Percentiles rank a stretch among this genome's conserved stretches.
Evolutionary conservation across 495 filamentous ascomycete genomes (phyloP).

Genomic region (Neurospora tetrasperma): DNA sequence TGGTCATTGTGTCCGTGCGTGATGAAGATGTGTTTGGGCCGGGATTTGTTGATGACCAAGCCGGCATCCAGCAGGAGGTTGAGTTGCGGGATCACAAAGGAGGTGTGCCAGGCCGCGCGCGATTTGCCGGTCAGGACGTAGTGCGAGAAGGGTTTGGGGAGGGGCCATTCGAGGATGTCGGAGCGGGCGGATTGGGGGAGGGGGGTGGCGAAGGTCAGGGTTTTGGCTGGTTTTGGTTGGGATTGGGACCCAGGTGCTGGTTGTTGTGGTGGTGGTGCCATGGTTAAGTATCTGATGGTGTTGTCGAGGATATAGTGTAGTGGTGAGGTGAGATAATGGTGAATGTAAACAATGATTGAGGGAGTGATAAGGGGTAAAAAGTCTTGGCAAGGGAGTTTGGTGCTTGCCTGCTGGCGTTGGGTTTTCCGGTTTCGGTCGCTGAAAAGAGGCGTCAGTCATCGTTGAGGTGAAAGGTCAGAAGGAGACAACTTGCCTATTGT

Average conservation of each 20-base stretch:
- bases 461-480: background rate
- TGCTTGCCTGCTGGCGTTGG: background rate
- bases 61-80: conserved; percentile 31
- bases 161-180: conserved; percentile 26
- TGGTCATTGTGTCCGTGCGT: conserved; percentile 35
- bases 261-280: background rate
- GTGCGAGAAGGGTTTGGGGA: conserved; percentile 26
- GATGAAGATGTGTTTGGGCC: conserved; percentile 33
- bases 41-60: conserved; percentile 23
- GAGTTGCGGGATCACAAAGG: conserved; percentile 30
- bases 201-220: conserved; percentile 22
- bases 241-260: background rate
- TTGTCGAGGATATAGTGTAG: background rate
- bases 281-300: background rate
- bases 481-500: background rate
- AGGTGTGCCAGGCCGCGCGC: conserved; percentile 34
- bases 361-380: background rate
- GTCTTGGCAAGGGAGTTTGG: background rate
- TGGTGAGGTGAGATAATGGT: background rate
- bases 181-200: conserved; percentile 27
- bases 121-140: conserved; percentile 27
- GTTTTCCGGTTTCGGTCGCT: background rate
- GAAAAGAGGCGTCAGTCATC: background rate
- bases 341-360: background rate
- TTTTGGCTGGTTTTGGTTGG: background rate